A percentile compares a stretch with the other conserved stretches of the same genome.
Conservation (phyloP, 1,284 basidiomycete species). For the Pisolithus thermaeus region DNA sequence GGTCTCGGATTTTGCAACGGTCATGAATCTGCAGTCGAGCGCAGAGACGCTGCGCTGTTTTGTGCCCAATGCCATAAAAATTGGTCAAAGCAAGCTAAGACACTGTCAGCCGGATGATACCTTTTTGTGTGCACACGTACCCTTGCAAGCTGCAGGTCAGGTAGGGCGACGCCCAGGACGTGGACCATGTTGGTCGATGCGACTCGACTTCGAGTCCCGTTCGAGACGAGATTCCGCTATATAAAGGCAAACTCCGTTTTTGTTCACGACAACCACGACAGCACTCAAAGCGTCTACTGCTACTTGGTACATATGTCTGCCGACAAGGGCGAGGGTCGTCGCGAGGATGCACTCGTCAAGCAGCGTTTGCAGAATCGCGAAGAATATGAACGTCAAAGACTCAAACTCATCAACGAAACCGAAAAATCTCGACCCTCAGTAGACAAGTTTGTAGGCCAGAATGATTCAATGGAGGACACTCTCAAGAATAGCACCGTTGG, state of each 20-base stretch:
- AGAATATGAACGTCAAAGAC: conserved; percentile 86
- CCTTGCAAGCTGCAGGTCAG: conserved; percentile 62
- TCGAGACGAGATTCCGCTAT: too few species aligned
- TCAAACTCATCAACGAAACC: conserved; percentile 74
- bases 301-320: conserved; percentile 45
- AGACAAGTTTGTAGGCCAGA: conserved; percentile 89
- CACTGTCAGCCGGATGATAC: conserved; percentile 4
- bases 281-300: conserved; percentile 16
- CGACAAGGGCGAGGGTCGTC: conserved; percentile 66
- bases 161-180: conserved; percentile 69
- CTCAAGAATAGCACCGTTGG: conserved; percentile 94
- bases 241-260: neutral
- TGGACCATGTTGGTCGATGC: conserved; percentile 53
- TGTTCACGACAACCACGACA: neutral
- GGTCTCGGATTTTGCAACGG: conserved; percentile 67
- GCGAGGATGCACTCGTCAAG: conserved; percentile 75
- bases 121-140: conserved; percentile 35
- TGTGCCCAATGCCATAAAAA: conserved; percentile 79
- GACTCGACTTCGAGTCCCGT: too few species aligned
- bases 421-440: conserved; percentile 79
- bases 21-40: conserved; percentile 86
- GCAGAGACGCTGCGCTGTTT: conserved; percentile 74
- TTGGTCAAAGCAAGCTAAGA: conserved; percentile 74
- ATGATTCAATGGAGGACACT: conserved; percentile 92
- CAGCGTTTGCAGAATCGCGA: conserved; percentile 79